Evolutionary conservation across 176 grass and related monocot species (phyloP).

Genomic region (bread wheat (Triticum aestivum)): DNA sequence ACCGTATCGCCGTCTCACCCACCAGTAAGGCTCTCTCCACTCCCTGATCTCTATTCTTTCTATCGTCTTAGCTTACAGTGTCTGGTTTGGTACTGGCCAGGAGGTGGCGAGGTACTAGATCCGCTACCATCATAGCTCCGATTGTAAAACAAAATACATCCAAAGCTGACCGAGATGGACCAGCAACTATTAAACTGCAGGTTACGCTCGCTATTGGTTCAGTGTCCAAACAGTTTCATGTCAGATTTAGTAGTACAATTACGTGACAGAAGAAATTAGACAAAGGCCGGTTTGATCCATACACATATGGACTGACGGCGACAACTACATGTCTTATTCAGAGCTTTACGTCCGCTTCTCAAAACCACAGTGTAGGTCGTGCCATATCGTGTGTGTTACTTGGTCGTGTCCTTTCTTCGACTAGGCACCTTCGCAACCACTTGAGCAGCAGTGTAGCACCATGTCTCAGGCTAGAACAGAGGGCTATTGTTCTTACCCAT

Average conservation of each 20-base stretch:
- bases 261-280: background rate
- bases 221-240: background rate
- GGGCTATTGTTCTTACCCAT: too few relatives aligned
- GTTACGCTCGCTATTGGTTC: background rate
- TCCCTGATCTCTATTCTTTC: too few relatives aligned
- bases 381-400: background rate
- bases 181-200: background rate
- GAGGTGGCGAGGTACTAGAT: constrained; percentile 19
- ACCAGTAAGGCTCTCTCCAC: too few relatives aligned
- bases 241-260: background rate
- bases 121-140: background rate
- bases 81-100: too few relatives aligned
- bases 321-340: background rate
- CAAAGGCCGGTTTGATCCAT: background rate
- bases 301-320: background rate
- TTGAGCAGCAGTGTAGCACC: too few relatives aligned
- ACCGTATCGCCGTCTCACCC: too few relatives aligned
- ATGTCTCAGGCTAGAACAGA: too few relatives aligned
- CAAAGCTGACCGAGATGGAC: constrained; percentile 12
- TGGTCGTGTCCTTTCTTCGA: too few relatives aligned
- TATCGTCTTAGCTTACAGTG: too few relatives aligned
- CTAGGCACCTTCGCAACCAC: too few relatives aligned
- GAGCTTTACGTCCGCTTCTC: background rate
- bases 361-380: background rate
- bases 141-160: background rate